Base-by-base conservation (phyloP, 257 asterid species). In the Euphrasia confusa region DNA sequence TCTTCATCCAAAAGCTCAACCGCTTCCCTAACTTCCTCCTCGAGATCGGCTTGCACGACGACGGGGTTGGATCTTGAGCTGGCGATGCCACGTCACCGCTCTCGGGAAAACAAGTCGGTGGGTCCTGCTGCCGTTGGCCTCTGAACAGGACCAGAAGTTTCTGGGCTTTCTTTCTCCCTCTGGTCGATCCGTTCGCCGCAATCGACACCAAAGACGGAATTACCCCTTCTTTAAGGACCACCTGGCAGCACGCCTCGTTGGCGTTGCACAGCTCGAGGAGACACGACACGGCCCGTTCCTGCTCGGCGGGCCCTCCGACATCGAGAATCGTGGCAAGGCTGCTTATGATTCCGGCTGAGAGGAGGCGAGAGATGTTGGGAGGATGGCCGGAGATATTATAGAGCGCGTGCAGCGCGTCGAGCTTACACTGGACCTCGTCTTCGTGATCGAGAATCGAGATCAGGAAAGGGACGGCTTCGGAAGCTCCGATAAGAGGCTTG, bases 81-180 rank as follows among this genome's bases (percentile, higher is more conserved):
- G 8, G 17, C 18, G 13, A 1, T 14, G 52, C 39, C 54, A 18
- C 62, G 59, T 77, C 87, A 10, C 67, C 54, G 47, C 71, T 72
- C 68, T 79, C 83, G 1, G 79, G 72, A 9, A 10, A 71, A 35
- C 42, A 35, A 0, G 89, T 73, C 11, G 93, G 68, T 4, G 83
- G 87, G 49, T 89, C 97, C 30, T 87, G 78, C 75, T 93, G 94
- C 62, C 99, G 68, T 77, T 89, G 95, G 76, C 89, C 99, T 1
- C 99, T 70, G 61, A 93, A 93, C 64, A 93, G 54, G 96, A 85
- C 85, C 73, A 89, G 79, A 68, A 93, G 99, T 81, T 89, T 93
- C 75, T 87, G 96, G 12, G 99, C 96, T 67, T 93, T 93, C 81
- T 93, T 97, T 52, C 84, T 93, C 58, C 97, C 97, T 74, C 96